Base-by-base conservation (phyloP, 2,329 filamentous ascomycete species). In the Aspergillus brunneoviolaceus region DNA sequence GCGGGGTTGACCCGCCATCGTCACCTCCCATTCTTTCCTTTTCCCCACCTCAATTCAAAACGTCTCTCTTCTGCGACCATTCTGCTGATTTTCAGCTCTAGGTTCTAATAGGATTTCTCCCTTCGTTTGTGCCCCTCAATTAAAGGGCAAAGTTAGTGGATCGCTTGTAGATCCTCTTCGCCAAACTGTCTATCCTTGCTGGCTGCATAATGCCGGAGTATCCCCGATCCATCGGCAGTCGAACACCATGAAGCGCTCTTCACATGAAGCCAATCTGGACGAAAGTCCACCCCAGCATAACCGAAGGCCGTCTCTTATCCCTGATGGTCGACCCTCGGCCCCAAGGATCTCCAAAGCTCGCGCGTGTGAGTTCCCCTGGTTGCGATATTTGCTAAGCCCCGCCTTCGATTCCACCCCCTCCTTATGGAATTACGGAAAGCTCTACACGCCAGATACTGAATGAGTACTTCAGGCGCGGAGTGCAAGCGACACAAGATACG, bases 401-500 rank as follows among this genome's bases (percentile, higher is more conserved):
- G 39, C 39, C 39, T 45, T n/a, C 7, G 16, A 1, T 2, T 10
- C n/a, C 11, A 14, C 14, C n/a, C 21, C 1, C 23, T n/a, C 39
- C 14, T 45, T 19, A 55, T n/a, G 35, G 27, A 21, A 35, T 27
- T 19, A 55, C 9, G 35, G 27, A 29, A 35, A 29, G 47, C 11
- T 25, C 6, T 49, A 19, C 25, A 42, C 21, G 33, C 11, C 35
- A 19, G 29, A 39, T 42, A 25, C 63, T 67, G 35, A 61, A 53
- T 21, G 19, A 11, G 16, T 19, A 42, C 23, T 31, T 60, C 54
- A 79, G 77, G 77, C 57, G 76, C 78, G 16, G 81, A 82, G 68
- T 84, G 82, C 61, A 82, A 83, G 63, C 77, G 77, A 23, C 81
- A 83, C 65, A 85, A 85, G 68, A 84, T 85, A 65, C 81, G 82